Conservation (phyloP, 139 green algal genomes). For the Prasinococcaceae sp. region DNA sequence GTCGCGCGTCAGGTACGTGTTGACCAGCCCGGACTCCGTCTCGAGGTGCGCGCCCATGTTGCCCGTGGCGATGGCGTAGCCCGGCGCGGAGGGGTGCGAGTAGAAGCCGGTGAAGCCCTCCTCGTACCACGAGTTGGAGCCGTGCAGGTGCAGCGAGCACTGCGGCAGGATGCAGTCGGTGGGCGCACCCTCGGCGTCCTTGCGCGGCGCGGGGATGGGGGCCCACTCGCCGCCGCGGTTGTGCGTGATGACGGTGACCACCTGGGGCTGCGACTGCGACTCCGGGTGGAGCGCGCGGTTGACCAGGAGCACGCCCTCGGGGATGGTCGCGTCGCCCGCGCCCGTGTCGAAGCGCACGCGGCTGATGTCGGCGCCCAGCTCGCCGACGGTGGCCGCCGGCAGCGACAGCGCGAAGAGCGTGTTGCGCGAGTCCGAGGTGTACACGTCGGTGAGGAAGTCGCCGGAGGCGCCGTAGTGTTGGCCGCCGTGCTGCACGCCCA, state of each 20-base stretch:
- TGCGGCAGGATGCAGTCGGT: constrained; percentile 24
- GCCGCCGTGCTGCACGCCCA: constrained; percentile 57
- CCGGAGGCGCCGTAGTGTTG: constrained; percentile 20
- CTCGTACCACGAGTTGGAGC: constrained; percentile 48
- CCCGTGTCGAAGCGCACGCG: constrained; percentile 57
- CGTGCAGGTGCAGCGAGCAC: constrained; percentile 64
- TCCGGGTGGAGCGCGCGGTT: not conserved
- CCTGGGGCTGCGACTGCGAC: constrained; percentile 7
- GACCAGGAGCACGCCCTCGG: constrained; percentile 14
- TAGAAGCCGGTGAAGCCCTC: constrained; percentile 46
- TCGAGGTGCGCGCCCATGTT: constrained; percentile 51
- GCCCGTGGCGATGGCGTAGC: constrained; percentile 73
- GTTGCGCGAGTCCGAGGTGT: constrained; percentile 45
- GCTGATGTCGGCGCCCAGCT: constrained; percentile 26
- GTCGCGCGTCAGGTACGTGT: constrained; percentile 51
- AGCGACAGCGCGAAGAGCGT: constrained; percentile 61
- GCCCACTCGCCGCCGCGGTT: constrained; percentile 58
- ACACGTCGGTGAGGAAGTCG: constrained; percentile 39
- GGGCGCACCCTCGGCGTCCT: constrained; percentile 26
- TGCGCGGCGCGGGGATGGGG: constrained; percentile 31
- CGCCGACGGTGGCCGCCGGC: no score
- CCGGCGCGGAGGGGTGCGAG: constrained; percentile 58
- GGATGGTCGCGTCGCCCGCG: constrained; percentile 12
- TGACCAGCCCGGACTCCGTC: constrained; percentile 15
- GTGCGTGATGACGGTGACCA: constrained; percentile 53